Evolutionary conservation across 441 rosid genomes (phyloP), one percentile per base, ranked within the genome.

Genomic region (Flueggea neowawraea): DNA sequence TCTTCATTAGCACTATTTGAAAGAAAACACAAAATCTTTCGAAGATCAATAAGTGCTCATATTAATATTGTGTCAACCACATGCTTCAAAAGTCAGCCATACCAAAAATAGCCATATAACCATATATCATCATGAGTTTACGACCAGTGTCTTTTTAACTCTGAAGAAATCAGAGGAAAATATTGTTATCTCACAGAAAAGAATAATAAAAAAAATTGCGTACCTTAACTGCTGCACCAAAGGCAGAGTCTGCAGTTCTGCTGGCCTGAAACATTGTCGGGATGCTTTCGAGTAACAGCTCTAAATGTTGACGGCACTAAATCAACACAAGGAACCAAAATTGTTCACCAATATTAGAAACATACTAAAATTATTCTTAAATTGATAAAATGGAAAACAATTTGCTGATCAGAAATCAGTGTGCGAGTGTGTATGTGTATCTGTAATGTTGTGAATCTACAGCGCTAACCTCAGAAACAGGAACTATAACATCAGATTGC

Each of bases 211-310:
- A 47, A 47, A 47, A 4, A 47, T 47, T 10, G 10, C 0, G 71
- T 80, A 89, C 99, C 98, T 88, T 87, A 66, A 90, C 82, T 66
- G 97, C 98, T 62, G 98, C 97, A 78, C 96, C 94, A 78, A 95
- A 95, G 67, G 98, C 91, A 60, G 99, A 95, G 79, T 92, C 99
- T 47, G 96, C 89, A 61, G 80, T 88, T 84, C 69, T 85, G 78
- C 79, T 88, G 74, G 78, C 84, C 77, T 84, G 85, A 78, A 95
- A 95, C 97, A 90, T 90, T 36, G 83, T 75, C 31, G 99, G 99
- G 75, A 92, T 95, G 73, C 85, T 92, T 74, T 95, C 99, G 74
- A 95, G 85, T 78, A 95, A 76, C 57, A 84, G 83, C 86, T 90
- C 98, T 71, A 96, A 73, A 79, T 93, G 99, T 72, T 88, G 94